Evolutionary conservation across 2,329 filamentous ascomycete species (phyloP), one percentile per base, ranked within the genome.

Genomic region (Gliomastix tumulicola): DNA sequence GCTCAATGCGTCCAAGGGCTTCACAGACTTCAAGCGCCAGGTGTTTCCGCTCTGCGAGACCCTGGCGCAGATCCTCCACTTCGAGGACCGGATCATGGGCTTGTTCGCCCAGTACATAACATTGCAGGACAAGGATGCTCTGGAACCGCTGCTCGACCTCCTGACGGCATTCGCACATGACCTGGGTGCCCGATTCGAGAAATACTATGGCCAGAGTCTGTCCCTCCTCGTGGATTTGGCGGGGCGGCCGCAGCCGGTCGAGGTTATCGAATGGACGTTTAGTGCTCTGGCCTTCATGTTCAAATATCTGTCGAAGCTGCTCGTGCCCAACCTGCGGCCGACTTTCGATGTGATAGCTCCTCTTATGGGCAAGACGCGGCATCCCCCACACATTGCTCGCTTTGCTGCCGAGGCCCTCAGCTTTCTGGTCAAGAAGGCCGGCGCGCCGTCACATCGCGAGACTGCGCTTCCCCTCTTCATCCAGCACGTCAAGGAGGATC

Each of bases 221-320:
- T 74, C 70, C 37, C 67, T 94, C 37, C 79, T 98, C 37, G 76
- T 86, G 27, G 77, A 79, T 13, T 75, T 97, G 45, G 89, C 88
- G 10, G 81, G 81, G 37, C 84, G 79, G 49, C 79, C 86, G 36
- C 73, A 84, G 39, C 83, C 86, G 51, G 81, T 86, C 19, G 86
- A 89, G 44, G 88, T 94, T n/a, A 86, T 97, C 35, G 92, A 98
- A 63, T 97, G 90, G 89, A 90, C 87, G 35, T 98, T 98, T 62
- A 88, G 83, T 11, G 89, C 87, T 48, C 69, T 98, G 38, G 88
- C 92, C 32, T 98, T 94, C 70, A 70, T 97, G 28, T 96, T 98
- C 75, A 98, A 98, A 56, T 97, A 97, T 54, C 75, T 98, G 6
- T 94, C 88, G 3, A 81, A 87, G 44, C 73, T 97, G 1, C 63